These are phyloP conservation scores for Kazachstania bromeliacearum DNA, from an alignment of 805 yeast species.

Conservation along the genomic window DNA sequence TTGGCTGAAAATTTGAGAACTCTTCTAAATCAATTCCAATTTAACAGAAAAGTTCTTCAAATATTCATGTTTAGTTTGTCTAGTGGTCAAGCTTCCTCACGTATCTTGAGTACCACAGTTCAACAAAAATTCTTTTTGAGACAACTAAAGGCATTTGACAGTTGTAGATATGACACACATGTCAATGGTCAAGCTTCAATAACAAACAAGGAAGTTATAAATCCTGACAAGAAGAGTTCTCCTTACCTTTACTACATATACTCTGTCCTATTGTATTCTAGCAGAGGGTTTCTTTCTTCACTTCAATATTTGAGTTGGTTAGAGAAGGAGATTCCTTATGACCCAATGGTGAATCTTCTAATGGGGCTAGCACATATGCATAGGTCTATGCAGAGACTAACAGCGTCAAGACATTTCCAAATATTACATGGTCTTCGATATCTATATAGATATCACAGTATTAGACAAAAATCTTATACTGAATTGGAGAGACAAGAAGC, in stretches of 20 bases:
- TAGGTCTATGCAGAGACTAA: constrained; percentile 83
- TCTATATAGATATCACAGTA: constrained; percentile 57
- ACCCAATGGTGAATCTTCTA: constrained; percentile 69
- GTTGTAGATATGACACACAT: constrained; percentile 42
- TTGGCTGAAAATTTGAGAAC: constrained; percentile 52
- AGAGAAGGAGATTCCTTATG: constrained; percentile 55
- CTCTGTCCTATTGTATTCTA: constrained; percentile 69
- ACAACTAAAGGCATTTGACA: constrained; percentile 83
- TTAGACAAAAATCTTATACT: constrained; percentile 33
- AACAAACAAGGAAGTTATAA: constrained; percentile 38
- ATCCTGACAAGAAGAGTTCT: constrained; percentile 37
- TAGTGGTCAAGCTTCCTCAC: constrained; percentile 45
- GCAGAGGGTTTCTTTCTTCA: constrained; percentile 75
- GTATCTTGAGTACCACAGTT: constrained; percentile 61
- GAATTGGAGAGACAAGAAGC: constrained; percentile 59
- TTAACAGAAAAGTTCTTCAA: constrained; percentile 57
- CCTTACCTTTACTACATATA: constrained; percentile 73
- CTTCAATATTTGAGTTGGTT: constrained; percentile 68
- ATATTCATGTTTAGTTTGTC: constrained; percentile 59
- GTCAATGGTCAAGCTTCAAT: constrained; percentile 77
- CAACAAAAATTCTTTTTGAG: constrained; percentile 86
- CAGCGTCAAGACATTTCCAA: constrained; percentile 78
- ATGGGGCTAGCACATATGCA: constrained; percentile 78
- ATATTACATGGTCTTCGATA: constrained; percentile 79
- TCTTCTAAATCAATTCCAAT: constrained; percentile 61